A percentile compares a stretch with the other conserved stretches of the same genome.
phyloP scores from a whole-genome alignment of 2,329 filamentous ascomycete species.

The Epicoccum nigrum region DNA sequence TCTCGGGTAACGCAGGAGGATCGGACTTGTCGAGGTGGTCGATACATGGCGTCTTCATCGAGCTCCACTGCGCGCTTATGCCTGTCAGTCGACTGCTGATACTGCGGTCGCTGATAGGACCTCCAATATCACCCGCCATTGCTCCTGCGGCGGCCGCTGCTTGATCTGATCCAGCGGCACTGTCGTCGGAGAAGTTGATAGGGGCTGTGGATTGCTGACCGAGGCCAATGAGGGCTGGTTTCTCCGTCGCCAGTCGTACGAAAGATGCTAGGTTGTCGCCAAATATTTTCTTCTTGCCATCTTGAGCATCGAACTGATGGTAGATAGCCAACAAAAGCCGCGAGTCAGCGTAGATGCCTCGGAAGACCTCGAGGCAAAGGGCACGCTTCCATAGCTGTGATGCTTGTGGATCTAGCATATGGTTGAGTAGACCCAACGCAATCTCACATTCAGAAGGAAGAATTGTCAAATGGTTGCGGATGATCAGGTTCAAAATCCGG shows the following conservation, averaged over 20 bases:
- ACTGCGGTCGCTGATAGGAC: slow-evolving; percentile 64
- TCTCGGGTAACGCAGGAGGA: slow-evolving; percentile 81
- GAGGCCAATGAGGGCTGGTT: slow-evolving; percentile 84
- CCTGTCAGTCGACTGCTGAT: slow-evolving; percentile 72
- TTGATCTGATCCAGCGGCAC: slow-evolving; percentile 72
- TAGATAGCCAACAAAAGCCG: slow-evolving; percentile 80
- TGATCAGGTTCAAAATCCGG: slow-evolving; percentile 80
- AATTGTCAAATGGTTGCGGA: slow-evolving; percentile 77
- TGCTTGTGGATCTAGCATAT: slow-evolving; percentile 83
- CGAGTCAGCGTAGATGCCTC: slow-evolving; percentile 82
- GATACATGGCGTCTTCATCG: slow-evolving; percentile 83
- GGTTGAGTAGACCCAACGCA: slow-evolving; percentile 79
- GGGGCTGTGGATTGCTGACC: slow-evolving; percentile 88
- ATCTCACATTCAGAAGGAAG: slow-evolving; percentile 82
- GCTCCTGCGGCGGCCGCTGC: slow-evolving; percentile 89
- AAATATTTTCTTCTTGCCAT: slow-evolving; percentile 76
- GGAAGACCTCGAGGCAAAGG: slow-evolving; percentile 88
- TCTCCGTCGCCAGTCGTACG: slow-evolving; percentile 91
- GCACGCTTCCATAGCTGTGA: slow-evolving; percentile 83
- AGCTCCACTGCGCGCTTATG: slow-evolving; percentile 91
- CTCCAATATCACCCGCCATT: slow-evolving; percentile 82
- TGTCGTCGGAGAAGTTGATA: slow-evolving; percentile 62
- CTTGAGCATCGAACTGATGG: slow-evolving; percentile 74
- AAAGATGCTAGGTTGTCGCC: slow-evolving; percentile 85
- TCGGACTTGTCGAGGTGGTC: slow-evolving; percentile 94